phyloP scores from a whole-genome alignment of 148 eudicot species.

The Rhododendron kiyosumense region DNA sequence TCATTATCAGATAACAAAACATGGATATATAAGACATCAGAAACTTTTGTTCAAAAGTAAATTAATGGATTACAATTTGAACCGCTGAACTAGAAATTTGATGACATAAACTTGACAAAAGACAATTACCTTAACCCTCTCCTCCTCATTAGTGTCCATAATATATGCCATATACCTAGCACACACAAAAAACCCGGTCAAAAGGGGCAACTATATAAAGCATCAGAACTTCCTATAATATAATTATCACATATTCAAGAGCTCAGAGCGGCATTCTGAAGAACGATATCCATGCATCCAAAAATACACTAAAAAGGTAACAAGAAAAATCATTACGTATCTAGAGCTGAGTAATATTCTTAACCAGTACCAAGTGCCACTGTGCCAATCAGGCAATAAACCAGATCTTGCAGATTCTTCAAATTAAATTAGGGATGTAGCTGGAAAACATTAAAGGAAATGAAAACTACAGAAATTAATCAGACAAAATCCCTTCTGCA shows the following conservation, averaged over 20 bases:
- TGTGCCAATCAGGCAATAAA: background rate
- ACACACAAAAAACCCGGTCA: background rate
- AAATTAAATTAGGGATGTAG: background rate
- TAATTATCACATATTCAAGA: background rate
- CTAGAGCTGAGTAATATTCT: background rate
- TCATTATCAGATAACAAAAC: background rate
- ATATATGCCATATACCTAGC: slow-evolving; percentile 97
- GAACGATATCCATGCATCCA: background rate
- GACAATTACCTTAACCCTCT: slow-evolving; percentile 68
- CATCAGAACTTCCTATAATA: background rate
- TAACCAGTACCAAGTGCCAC: background rate
- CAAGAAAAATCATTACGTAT: background rate
- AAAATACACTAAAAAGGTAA: background rate
- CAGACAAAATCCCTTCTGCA: background rate
- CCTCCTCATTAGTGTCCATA: slow-evolving; percentile 99
- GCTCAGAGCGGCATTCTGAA: background rate
- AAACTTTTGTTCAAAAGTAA: background rate
- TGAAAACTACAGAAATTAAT: background rate
- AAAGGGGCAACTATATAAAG: background rate
- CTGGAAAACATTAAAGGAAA: background rate
- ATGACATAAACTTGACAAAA: slow-evolving; percentile 4
- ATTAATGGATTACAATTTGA: background rate
- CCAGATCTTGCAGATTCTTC: background rate
- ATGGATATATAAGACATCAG: background rate
- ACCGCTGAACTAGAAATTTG: background rate